Evolutionary conservation across 768 basidiomycete genomes (phyloP).

Genomic region (Mycena venus): DNA sequence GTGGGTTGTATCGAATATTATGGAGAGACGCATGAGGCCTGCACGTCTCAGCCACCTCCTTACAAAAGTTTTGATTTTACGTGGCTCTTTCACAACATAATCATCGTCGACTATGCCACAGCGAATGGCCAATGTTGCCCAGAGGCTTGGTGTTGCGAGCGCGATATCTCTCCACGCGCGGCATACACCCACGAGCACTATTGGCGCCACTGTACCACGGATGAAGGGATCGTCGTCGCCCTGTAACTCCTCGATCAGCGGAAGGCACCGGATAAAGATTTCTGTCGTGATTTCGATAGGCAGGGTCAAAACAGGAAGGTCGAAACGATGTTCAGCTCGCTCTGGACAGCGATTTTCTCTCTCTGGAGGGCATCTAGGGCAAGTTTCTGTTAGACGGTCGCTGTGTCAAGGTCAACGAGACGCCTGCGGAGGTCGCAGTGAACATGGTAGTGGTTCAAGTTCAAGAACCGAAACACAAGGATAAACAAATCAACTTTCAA

Average conservation of each 20-base stretch:
- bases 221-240: background rate
- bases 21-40: background rate
- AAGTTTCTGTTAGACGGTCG: background rate
- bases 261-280: constrained; percentile 9
- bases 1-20: background rate
- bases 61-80: background rate
- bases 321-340: background rate
- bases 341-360: background rate
- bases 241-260: background rate
- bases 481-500: no score
- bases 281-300: constrained; percentile 11
- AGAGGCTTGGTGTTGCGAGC: background rate
- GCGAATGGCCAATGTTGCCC: background rate
- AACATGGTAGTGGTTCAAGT: background rate
- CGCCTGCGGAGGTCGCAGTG: background rate
- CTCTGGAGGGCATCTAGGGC: background rate
- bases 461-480: no score
- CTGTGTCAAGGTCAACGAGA: background rate
- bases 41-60: background rate
- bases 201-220: background rate
- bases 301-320: constrained; percentile 4
- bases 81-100: no score
- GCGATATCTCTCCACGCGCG: constrained; percentile 10
- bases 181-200: background rate
- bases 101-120: background rate